Base-by-base conservation (phyloP, 2,329 filamentous ascomycete genomes). In the Tolypocladium cylindrosporum region DNA sequence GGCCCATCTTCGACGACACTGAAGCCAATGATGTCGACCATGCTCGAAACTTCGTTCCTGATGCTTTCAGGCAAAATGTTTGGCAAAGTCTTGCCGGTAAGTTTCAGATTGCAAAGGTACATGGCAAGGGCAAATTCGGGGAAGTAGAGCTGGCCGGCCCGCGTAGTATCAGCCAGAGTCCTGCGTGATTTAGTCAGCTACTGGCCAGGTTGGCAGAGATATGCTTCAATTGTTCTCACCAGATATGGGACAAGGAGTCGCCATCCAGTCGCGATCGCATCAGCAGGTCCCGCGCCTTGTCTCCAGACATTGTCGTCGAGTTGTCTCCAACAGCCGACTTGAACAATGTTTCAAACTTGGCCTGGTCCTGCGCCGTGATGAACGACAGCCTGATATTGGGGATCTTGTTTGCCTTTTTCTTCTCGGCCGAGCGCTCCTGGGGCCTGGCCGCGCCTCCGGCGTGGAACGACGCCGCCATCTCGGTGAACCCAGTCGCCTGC, bases 11-110 rank as follows among this genome's bases (percentile, higher is more conserved):
- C 94, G 0, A 84, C 85, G 31, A 97, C 83, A 64, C 88, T 91
- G 71, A 99, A 99, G 60, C 91, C 96, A 69, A 99, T 99, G 58
- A 99, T 99, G 69, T 99, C 94, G 45, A 99, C 94, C 92, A 99
- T 97, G 74, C 94, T 96, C 4, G 93, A 97, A 21, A 99, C 94
- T 72, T 99, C 94, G 67, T 99, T 99, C 76, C 86, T 89, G 63
- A 99, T 87, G 59, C 85, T 88, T 39, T 97, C 91, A 0, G 94
- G 94, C 11, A 99, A 79, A 7, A 70, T 72, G 2, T 79, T 69
- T 0, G 94, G 94, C 31, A 99, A 74, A 0, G 86, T 79, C 73
- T 96, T 96, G 59, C 91, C 91, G 0, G 90, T 94, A 59, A 97
- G 79, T 71, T 88, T 94, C 64, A 99, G 71, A 69, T 97, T 99